Evolutionary conservation across 2,329 filamentous ascomycete genomes (phyloP).

Genomic region (Nemania sp.): DNA sequence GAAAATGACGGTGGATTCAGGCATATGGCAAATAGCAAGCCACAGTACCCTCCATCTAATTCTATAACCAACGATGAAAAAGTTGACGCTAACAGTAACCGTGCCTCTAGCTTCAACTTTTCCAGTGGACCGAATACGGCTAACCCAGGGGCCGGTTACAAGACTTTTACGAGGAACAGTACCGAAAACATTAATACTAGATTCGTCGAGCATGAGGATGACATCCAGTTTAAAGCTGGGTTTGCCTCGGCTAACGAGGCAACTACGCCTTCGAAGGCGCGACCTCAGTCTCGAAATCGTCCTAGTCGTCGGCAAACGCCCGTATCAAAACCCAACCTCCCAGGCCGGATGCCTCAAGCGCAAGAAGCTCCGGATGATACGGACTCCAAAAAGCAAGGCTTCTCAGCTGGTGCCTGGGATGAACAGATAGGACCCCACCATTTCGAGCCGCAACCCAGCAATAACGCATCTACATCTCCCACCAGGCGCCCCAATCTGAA

Average conservation of each 20-base stretch:
- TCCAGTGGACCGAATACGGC: conserved; percentile 56
- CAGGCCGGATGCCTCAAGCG: conserved; percentile 40
- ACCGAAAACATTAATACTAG: conserved; percentile 72
- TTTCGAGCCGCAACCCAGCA: conserved; percentile 61
- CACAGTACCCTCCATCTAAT: conserved; percentile 11
- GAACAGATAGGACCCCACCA: conserved; percentile 66
- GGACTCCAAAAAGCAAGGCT: conserved; percentile 49
- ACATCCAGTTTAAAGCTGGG: conserved; percentile 67
- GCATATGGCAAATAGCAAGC: conserved; percentile 14
- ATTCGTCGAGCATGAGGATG: conserved; percentile 65
- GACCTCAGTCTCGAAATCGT: conserved; percentile 57
- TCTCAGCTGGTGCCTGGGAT: conserved; percentile 66
- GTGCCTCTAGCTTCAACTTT: conserved; percentile 64
- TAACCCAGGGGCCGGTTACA: conserved; percentile 47
- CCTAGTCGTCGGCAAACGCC: conserved; percentile 56
- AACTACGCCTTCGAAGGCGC: conserved; percentile 50
- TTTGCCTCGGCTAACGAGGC: conserved; percentile 49
- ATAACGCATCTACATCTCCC: conserved; percentile 58
- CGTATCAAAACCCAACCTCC: conserved; percentile 42
- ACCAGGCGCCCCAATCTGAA: conserved; percentile 64
- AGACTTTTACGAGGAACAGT: conserved; percentile 62
- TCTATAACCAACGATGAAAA: conserved; percentile 27
- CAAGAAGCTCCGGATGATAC: conserved; percentile 46
- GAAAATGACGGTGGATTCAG: conserved; percentile 15
- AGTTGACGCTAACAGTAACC: conserved; percentile 52